phyloP scores from a whole-genome alignment of 2,329 filamentous ascomycete genomes.

The Fusarium tanahbumbuense region DNA sequence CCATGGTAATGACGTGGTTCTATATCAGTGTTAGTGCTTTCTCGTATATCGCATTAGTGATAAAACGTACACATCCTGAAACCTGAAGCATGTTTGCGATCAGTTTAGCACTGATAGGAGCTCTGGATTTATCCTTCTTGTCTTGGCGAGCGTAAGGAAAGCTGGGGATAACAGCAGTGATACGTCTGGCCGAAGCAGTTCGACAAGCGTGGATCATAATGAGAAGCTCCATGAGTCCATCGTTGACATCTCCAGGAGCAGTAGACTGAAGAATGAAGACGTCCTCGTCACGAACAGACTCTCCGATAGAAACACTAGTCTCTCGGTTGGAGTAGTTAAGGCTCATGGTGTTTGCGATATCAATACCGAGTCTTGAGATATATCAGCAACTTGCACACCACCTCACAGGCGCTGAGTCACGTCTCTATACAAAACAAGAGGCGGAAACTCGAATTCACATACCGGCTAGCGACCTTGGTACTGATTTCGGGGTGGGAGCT shows the following conservation, averaged over 20 bases:
- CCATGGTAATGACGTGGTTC: constrained; percentile 86
- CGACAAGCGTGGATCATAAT: constrained; percentile 97
- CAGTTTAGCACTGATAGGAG: constrained; percentile 95
- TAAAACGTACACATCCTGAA: constrained; percentile 73
- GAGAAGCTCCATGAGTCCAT: constrained; percentile 96
- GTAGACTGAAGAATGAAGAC: constrained; percentile 98
- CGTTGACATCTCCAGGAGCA: constrained; percentile 95
- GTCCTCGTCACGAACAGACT: constrained; percentile 97
- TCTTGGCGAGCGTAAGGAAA: constrained; percentile 97
- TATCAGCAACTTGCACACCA: constrained; percentile 40
- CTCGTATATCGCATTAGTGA: neutral
- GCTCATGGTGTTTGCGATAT: constrained; percentile 82
- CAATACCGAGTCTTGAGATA: constrained; percentile 73
- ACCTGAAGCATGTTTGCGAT: constrained; percentile 99
- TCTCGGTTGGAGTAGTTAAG: constrained; percentile 90
- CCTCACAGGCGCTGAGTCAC: constrained; percentile 8
- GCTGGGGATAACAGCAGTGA: constrained; percentile 95
- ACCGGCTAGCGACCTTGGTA: constrained; percentile 59
- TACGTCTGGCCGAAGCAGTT: constrained; percentile 78
- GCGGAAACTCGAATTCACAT: constrained; percentile 40
- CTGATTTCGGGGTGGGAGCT: constrained; percentile 62
- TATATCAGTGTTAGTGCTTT: constrained; percentile 33
- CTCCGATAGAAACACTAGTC: constrained; percentile 91
- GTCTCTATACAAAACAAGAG: neutral
- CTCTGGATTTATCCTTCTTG: constrained; percentile 93